Base-by-base conservation (phyloP, 352 stramenopile genomes). In the Albugo candida region DNA sequence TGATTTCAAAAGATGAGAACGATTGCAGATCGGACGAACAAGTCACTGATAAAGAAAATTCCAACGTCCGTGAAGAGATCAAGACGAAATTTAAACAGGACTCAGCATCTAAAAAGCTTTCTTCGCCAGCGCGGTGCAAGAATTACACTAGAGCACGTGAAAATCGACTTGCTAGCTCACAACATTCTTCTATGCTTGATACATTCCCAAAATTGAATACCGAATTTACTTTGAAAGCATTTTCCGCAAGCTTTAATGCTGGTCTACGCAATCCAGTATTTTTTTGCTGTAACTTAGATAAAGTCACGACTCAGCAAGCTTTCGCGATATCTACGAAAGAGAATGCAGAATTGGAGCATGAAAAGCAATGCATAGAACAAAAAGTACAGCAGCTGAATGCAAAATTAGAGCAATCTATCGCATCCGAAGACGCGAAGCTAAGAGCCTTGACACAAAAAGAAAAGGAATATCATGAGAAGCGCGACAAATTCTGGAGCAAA, bases 211-310 rank as follows among this genome's bases (percentile, higher is more conserved):
- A 52, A 1, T 56, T 53, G 52, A 53, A 56, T 16, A 60, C 68
- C 13, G 63, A 68, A 19, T 51, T 81, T 36, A 60, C 81, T 40
- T 73, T 79, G 41, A 66, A 67, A 0, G 31, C 34, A 0, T 41
- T 81, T 13, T 67, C 70, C 5, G 31, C 60, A 0, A 39, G 51
- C 4, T 83, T 81, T 36, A 60, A 89, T 39, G 40, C 65, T 11
- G 45, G 58, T 1, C 58, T 52, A 6, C 56, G 70, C 19, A 83
- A 58, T 44, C 73, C 73, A 0, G 56, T 82, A 4, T 86, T 83
- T 52, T 89, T 89, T 48, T 72, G 76, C 1, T 86, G 83, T 45
- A 62, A 65, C 0, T 53, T 58, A 2, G 55, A 70, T 35, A 77
- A 68, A 14, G 52, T 61, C 3, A 56, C 34, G 2, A 64, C 77